Base-by-base conservation (phyloP, 2,329 filamentous ascomycete species). In the Juglanconis sp. region DNA sequence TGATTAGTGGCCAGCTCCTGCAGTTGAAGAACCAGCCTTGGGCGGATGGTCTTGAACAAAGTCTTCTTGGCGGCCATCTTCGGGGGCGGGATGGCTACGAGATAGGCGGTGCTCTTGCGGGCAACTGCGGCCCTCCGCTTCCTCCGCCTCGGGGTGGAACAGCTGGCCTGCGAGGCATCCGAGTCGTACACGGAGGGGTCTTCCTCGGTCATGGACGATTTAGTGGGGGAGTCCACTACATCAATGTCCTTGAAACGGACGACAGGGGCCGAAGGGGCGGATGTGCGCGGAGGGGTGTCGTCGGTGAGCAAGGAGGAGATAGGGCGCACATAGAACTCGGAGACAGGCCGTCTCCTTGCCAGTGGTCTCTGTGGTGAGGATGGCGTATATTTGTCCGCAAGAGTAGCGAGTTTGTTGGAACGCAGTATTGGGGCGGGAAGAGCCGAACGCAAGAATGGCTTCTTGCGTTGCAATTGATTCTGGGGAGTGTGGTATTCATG, bases 1-100 rank as follows among this genome's bases (percentile, higher is more conserved):
- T 61, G 58, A 63, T 85, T 81, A 46, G 79, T 74, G 2, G 81
- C 78, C n/a, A 91, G 71, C 60, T 84, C 81, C 68, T 92, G 90
- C 15, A 93, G 76, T 71, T 94, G 90, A 5, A 93, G 79, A 5
- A 92, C 75, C 17, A 92, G 75, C 56, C 85, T 85, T 10, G 89
- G 88, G 15, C 88, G 84, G 35, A 89, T 79, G 66, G 88, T 84
- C 13, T 89, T 79, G 40, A 91, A 77, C 63, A 88, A 81, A 31
- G 89, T 80, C 69, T 88, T 89, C 68, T 87, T 82, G 68, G 79
- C 77, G 65, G 81, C 75, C 63, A 84, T 70, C 67, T 81, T 77
- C 64, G 88, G 78, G 61, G 88, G 79, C 0, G 90, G 88, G 64
- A 89, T 87, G 48, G 88, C 89, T 46, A 92, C 79, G 56, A 85